Evolutionary conservation across 2,329 filamentous ascomycete species (phyloP).

Genomic region (Cercospora sesami): DNA sequence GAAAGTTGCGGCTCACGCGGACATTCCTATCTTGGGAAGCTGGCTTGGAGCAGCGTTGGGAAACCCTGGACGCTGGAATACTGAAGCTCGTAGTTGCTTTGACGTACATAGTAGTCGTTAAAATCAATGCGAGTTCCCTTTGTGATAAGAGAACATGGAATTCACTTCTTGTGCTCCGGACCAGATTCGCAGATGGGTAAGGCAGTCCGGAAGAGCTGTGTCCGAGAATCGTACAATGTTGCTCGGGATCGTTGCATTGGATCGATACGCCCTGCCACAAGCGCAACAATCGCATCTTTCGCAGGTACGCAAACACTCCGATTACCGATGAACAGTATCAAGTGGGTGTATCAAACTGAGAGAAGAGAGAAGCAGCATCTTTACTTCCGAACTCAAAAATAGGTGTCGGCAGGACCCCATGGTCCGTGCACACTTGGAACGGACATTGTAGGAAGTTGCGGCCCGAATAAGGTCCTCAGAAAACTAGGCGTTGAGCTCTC

Average conservation of each 20-base stretch:
- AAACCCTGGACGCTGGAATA: background rate
- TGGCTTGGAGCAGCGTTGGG: background rate
- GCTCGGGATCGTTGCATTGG: background rate
- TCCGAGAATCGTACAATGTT: background rate
- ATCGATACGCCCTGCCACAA: background rate
- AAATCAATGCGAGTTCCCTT: background rate
- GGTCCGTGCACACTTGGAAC: constrained; percentile 3
- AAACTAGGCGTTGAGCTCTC: constrained; percentile 8
- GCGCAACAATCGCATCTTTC: background rate
- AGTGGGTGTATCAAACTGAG: background rate
- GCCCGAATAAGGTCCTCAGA: background rate
- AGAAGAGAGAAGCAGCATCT: background rate
- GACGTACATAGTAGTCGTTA: background rate
- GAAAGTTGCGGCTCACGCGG: background rate
- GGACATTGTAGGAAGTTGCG: constrained; percentile 1
- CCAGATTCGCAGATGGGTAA: background rate
- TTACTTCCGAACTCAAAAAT: background rate
- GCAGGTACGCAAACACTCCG: background rate
- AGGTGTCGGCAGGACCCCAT: background rate
- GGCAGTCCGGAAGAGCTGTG: background rate
- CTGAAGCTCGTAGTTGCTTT: background rate
- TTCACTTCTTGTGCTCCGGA: background rate
- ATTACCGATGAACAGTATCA: background rate
- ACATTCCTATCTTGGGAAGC: background rate
- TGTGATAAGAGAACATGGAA: no score